A percentile compares a stretch with the other conserved stretches of the same genome.
Conservation (phyloP, 2,329 filamentous ascomycete species). For the Nemania sp. region DNA sequence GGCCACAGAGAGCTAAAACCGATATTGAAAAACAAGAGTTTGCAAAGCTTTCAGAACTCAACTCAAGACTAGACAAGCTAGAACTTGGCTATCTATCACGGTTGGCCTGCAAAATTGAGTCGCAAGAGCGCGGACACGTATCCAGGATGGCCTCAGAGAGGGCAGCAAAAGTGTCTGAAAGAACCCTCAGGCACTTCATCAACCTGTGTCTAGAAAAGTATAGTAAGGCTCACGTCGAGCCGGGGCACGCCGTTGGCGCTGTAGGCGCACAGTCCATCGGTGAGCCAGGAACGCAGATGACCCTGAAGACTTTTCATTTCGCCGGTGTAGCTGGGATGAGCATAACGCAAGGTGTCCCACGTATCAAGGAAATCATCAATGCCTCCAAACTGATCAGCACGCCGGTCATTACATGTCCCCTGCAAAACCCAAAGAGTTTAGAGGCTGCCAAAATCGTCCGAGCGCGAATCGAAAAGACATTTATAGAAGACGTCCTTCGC, state of each 20-base stretch:
- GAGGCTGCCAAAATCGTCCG: slow-evolving; percentile 88
- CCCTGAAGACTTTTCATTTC: slow-evolving; percentile 99
- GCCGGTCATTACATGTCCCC: slow-evolving; percentile 85
- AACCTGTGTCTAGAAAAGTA: slow-evolving; percentile 85
- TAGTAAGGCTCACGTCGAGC: slow-evolving; percentile 86
- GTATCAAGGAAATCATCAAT: slow-evolving; percentile 99
- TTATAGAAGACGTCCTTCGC: slow-evolving; percentile 75
- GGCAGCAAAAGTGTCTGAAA: slow-evolving; percentile 80
- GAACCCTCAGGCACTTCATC: slow-evolving; percentile 76
- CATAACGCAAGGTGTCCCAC: slow-evolving; percentile 97
- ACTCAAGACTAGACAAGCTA: slow-evolving; percentile 18
- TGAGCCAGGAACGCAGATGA: slow-evolving; percentile 99
- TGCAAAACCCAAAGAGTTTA: slow-evolving; percentile 75
- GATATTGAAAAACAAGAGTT: slow-evolving; percentile 25
- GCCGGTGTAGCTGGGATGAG: slow-evolving; percentile 99
- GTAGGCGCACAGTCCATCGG: slow-evolving; percentile 97
- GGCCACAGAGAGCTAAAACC: slow-evolving; percentile 23
- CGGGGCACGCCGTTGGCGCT: slow-evolving; percentile 92
- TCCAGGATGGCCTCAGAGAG: slow-evolving; percentile 55
- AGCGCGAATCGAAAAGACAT: slow-evolving; percentile 93
- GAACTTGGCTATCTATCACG: slow-evolving; percentile 24
- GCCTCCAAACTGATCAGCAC: slow-evolving; percentile 93
- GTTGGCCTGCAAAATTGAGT: slow-evolving; percentile 30
- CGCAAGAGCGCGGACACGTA: slow-evolving; percentile 35
- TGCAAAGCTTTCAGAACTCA: slow-evolving; percentile 21